Evolutionary conservation across 805 yeast species (phyloP).

Genomic region (Candida hungchunana): DNA sequence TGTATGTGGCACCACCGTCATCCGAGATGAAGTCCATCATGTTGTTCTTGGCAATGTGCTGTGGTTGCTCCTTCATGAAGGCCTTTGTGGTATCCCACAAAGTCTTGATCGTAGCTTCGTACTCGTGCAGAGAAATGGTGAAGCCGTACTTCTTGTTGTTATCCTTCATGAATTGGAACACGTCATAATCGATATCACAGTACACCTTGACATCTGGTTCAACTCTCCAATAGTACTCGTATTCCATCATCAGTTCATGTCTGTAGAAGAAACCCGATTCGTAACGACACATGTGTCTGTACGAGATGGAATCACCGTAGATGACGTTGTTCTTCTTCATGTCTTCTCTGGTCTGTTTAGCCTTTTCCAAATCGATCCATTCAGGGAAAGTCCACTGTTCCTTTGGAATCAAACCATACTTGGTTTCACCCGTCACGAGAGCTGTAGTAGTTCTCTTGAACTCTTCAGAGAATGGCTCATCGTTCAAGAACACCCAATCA

Average conservation of each 20-base stretch:
- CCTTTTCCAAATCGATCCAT: conserved; percentile 53
- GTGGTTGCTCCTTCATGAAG: conserved; percentile 41
- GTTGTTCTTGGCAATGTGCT: conserved; percentile 41
- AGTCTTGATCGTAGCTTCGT: conserved; percentile 54
- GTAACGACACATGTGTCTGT: conserved; percentile 64
- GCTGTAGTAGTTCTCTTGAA: conserved; percentile 47
- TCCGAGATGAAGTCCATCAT: conserved; percentile 60
- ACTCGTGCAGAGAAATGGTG: conserved; percentile 65
- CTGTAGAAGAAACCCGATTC: conserved; percentile 57
- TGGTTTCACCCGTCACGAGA: conserved; percentile 54
- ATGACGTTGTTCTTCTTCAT: conserved; percentile 43
- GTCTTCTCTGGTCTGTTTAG: conserved; percentile 39
- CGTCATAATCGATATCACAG: conserved; percentile 65
- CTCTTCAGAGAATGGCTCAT: conserved; percentile 53
- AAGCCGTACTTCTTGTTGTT: conserved; percentile 63
- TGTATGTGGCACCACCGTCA: conserved; percentile 64
- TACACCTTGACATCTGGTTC: conserved; percentile 62
- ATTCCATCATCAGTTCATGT: conserved; percentile 54
- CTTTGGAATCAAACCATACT: conserved; percentile 56
- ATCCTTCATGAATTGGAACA: conserved; percentile 57
- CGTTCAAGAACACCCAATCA: conserved; percentile 80
- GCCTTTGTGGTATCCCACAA: conserved; percentile 58
- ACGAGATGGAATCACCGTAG: conserved; percentile 58
- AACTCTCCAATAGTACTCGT: conserved; percentile 74
- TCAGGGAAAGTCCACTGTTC: conserved; percentile 71